These are phyloP conservation scores for Xylaria bambusicola DNA, from an alignment of 495 filamentous ascomycete species.

Conservation along the genomic window DNA sequence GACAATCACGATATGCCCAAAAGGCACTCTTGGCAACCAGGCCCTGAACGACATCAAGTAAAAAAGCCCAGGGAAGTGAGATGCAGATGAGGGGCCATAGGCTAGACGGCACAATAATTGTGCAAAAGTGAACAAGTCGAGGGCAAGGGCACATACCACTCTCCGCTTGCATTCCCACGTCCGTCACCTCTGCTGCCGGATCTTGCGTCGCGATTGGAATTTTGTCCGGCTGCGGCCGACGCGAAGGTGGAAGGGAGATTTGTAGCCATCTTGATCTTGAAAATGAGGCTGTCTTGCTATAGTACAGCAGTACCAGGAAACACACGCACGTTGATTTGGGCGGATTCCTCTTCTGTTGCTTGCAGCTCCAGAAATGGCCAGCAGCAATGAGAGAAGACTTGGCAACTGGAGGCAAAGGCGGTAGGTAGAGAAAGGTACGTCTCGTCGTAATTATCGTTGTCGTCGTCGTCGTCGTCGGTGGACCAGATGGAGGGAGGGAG, in stretches of 20 bases:
- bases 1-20: too few relatives aligned
- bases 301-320: slow-evolving; percentile 8
- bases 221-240: slow-evolving; percentile 77
- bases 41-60: too few relatives aligned
- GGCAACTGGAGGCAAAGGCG: slow-evolving; percentile 1
- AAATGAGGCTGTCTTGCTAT: slow-evolving; percentile 18
- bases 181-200: slow-evolving; percentile 57
- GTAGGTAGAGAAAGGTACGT: neutral
- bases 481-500: neutral
- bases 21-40: too few relatives aligned
- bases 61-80: too few relatives aligned
- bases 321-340: neutral
- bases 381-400: neutral
- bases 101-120: neutral
- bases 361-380: slow-evolving; percentile 10
- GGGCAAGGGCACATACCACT: slow-evolving; percentile 29
- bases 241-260: slow-evolving; percentile 82
- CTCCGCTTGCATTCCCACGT: slow-evolving; percentile 40
- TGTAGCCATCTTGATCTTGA: slow-evolving; percentile 65
- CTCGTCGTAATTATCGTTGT: neutral
- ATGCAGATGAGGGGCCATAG: too few relatives aligned
- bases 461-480: neutral
- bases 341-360: neutral
- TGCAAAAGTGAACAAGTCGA: neutral
- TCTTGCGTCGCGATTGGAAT: slow-evolving; percentile 53